A percentile compares a stretch with the other conserved stretches of the same genome.
Conservation (phyloP, 306 rosid species). For the Inga oerstediana region DNA sequence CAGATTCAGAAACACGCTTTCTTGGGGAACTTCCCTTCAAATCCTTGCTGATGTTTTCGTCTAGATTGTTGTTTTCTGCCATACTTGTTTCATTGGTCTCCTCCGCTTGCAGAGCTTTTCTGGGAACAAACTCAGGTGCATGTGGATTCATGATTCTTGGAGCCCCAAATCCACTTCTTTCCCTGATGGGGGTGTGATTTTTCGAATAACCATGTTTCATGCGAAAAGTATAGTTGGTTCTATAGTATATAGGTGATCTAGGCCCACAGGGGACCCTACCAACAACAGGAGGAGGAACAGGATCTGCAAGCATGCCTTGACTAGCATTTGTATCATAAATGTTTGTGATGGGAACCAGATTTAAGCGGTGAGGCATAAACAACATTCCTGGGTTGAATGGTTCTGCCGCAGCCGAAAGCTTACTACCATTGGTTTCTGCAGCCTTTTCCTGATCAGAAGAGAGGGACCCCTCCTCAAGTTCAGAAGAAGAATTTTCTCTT, state of each 20-base stretch:
- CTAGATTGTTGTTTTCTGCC: constrained; percentile 42
- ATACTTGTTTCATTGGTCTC: constrained; percentile 32
- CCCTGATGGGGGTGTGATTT: constrained; percentile 43
- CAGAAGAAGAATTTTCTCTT: constrained; percentile 47
- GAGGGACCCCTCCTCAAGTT: constrained; percentile 51
- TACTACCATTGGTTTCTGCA: constrained; percentile 70
- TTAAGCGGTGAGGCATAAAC: constrained; percentile 47
- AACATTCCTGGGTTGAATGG: constrained; percentile 82
- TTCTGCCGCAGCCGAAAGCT: constrained; percentile 94
- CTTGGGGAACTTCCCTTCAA: constrained; percentile 35
- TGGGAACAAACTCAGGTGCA: constrained; percentile 93
- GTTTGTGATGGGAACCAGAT: constrained; percentile 54
- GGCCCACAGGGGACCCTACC: constrained; percentile 93
- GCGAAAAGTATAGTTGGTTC: constrained; percentile 71
- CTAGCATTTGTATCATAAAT: constrained; percentile 63
- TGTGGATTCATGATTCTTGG: constrained; percentile 87
- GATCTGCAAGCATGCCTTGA: constrained; percentile 69
- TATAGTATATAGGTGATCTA: constrained; percentile 74
- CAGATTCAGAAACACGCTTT: constrained; percentile 61
- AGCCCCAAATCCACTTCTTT: constrained; percentile 57
- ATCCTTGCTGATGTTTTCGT: constrained; percentile 23
- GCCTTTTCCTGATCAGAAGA: constrained; percentile 51
- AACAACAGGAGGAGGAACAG: constrained; percentile 71
- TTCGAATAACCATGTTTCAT: constrained; percentile 64
- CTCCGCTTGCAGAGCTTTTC: constrained; percentile 57